Conservation (phyloP, 2,329 filamentous ascomycete genomes). For the Fusarium beomiforme region DNA sequence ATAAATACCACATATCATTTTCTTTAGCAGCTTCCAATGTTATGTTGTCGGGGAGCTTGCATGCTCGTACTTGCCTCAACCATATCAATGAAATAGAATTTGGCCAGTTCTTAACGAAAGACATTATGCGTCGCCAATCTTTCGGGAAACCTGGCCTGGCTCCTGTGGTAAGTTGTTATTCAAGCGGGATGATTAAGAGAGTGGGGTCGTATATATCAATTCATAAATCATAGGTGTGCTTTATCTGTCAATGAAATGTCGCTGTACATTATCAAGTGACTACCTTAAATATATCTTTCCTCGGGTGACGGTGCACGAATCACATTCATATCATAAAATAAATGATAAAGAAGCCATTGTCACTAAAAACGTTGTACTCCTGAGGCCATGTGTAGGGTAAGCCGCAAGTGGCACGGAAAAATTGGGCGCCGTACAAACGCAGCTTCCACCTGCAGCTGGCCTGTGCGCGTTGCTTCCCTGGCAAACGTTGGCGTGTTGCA, state of each 20-base stretch:
- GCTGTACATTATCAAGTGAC: not conserved
- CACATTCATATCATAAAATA: not conserved
- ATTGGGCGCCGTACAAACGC: conserved; percentile 10
- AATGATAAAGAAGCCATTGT: not conserved
- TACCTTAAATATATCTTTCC: not conserved
- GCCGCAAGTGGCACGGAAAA: conserved; percentile 16
- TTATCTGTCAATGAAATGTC: not conserved
- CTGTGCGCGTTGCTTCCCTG: conserved; percentile 37
- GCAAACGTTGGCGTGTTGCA: conserved; percentile 36
- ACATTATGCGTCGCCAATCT: no score
- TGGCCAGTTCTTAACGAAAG: no score
- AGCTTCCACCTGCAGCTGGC: conserved; percentile 11
- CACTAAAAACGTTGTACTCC: no score
- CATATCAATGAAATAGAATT: no score
- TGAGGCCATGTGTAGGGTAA: conserved; percentile 14
- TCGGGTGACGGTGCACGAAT: not conserved
- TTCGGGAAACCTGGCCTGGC: no score
- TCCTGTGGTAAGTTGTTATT: not conserved
- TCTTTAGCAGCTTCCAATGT: not conserved
- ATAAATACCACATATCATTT: not conserved
- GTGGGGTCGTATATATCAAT: no score
- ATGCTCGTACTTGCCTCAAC: not conserved
- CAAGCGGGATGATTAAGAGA: no score
- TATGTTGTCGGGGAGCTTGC: not conserved
- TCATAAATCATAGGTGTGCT: not conserved